Conservation (phyloP, 257 asterid genomes). For the Rehmannia glutinosa region DNA sequence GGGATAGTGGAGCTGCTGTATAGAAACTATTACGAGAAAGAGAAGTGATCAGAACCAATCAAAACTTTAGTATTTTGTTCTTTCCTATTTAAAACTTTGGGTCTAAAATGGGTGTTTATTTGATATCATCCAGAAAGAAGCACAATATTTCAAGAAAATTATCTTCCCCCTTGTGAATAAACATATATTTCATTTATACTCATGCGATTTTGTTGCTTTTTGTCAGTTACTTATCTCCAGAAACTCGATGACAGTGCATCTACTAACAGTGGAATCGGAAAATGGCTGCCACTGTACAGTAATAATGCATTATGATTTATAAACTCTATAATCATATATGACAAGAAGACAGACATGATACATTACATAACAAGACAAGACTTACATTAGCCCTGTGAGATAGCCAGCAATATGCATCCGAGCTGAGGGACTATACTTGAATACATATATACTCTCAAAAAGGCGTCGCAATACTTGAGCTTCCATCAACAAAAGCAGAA, state of each 20-base stretch:
- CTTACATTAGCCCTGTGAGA: constrained; percentile 70
- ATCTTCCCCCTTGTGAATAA: background rate
- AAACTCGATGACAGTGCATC: background rate
- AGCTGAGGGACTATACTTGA: constrained; percentile 78
- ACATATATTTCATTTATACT: background rate
- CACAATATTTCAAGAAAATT: background rate
- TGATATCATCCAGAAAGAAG: too few relatives aligned
- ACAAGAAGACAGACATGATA: too few relatives aligned
- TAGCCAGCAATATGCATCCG: constrained; percentile 76
- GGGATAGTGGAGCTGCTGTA: constrained; percentile 78
- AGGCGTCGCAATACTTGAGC: constrained; percentile 71
- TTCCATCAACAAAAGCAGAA: constrained; percentile 78
- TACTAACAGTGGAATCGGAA: background rate
- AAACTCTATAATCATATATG: too few relatives aligned
- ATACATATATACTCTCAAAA: constrained; percentile 65
- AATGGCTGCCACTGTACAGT: background rate
- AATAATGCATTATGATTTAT: too few relatives aligned
- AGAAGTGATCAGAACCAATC: constrained; percentile 10
- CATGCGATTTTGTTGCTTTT: background rate
- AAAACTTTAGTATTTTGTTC: background rate
- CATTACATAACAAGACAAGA: too few relatives aligned
- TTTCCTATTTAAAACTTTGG: background rate
- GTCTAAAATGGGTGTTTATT: background rate
- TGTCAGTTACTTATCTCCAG: background rate
- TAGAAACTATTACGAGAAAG: constrained; percentile 58